These are phyloP conservation scores for Lophiostoma macrostomum DNA, from an alignment of 495 filamentous ascomycete genomes.

Conservation along the genomic window DNA sequence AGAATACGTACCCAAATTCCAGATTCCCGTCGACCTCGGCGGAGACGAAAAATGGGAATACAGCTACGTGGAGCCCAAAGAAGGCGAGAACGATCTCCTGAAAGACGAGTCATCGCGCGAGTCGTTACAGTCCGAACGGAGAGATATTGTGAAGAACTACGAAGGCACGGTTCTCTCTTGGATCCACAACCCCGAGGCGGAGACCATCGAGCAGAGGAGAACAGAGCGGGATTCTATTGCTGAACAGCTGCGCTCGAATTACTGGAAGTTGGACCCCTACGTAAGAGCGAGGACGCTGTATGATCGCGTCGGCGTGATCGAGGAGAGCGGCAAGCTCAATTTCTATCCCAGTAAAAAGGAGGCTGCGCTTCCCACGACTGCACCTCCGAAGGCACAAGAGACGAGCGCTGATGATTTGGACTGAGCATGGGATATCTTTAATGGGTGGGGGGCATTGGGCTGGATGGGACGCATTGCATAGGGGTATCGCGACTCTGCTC, in stretches of 20 bases:
- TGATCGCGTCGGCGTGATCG: conserved; percentile 38
- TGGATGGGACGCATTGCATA: background rate
- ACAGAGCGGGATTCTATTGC: conserved; percentile 54
- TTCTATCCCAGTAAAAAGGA: conserved; percentile 37
- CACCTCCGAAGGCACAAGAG: conserved; percentile 2
- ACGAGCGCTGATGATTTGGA: conserved; percentile 32
- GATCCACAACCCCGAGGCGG: conserved; percentile 49
- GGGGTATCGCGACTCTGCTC: too few species aligned
- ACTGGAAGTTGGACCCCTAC: conserved; percentile 63
- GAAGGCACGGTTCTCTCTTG: conserved; percentile 70
- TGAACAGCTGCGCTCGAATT: conserved; percentile 63
- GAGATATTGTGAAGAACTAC: conserved; percentile 61
- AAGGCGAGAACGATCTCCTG: conserved; percentile 70
- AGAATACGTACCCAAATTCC: conserved; percentile 65
- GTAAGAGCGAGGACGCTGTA: conserved; percentile 39
- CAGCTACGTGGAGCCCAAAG: conserved; percentile 69
- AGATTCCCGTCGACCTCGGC: conserved; percentile 76
- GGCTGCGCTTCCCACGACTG: background rate
- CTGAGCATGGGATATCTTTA: too few species aligned
- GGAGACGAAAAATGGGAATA: conserved; percentile 82
- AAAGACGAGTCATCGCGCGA: conserved; percentile 63
- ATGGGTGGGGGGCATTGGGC: background rate
- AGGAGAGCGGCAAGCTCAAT: conserved; percentile 34
- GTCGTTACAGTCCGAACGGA: conserved; percentile 57
- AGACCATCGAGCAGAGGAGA: conserved; percentile 39